Evolutionary conservation across 176 grass and related monocot species (phyloP).

Genomic region (Leersia perrieri): DNA sequence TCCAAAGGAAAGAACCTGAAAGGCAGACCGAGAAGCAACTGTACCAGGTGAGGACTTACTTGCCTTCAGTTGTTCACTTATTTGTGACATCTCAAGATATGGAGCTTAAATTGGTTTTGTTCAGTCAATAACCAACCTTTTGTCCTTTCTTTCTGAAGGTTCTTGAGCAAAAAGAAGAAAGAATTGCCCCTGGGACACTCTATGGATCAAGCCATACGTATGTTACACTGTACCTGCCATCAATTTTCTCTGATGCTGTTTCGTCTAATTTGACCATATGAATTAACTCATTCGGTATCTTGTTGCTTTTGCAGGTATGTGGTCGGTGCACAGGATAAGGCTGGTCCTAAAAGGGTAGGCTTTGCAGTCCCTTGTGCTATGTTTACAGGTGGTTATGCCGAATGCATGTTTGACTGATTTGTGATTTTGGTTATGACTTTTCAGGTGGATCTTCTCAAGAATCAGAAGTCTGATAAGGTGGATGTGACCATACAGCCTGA

Average conservation of each 20-base stretch:
- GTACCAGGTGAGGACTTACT: constrained; percentile 75
- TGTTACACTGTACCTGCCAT: constrained; percentile 21
- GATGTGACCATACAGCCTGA: constrained; percentile 97
- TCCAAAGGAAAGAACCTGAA: constrained; percentile 90
- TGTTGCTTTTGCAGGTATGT: constrained; percentile 61
- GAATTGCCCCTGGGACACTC: constrained; percentile 59
- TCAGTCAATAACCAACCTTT: not conserved
- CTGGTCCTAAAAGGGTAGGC: constrained; percentile 79
- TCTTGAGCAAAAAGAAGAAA: constrained; percentile 81
- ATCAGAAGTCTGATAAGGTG: constrained; percentile 94
- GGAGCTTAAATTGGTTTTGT: not conserved
- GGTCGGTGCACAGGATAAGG: constrained; percentile 73
- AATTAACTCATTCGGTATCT: constrained; percentile 6
- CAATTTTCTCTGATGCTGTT: not conserved
- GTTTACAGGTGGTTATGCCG: not conserved
- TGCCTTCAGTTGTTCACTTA: not conserved
- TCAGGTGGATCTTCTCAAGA: constrained; percentile 94
- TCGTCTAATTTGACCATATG: not conserved
- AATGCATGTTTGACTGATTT: not conserved
- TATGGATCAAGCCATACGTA: constrained; percentile 73
- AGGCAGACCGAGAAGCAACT: constrained; percentile 69
- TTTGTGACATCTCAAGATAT: not conserved
- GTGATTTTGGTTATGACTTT: not conserved
- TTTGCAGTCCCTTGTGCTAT: not conserved
- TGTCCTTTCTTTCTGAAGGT: constrained; percentile 44